Evolutionary conservation across 768 basidiomycete species (phyloP).

Genomic region (Rhodotorula taiwanensis): DNA sequence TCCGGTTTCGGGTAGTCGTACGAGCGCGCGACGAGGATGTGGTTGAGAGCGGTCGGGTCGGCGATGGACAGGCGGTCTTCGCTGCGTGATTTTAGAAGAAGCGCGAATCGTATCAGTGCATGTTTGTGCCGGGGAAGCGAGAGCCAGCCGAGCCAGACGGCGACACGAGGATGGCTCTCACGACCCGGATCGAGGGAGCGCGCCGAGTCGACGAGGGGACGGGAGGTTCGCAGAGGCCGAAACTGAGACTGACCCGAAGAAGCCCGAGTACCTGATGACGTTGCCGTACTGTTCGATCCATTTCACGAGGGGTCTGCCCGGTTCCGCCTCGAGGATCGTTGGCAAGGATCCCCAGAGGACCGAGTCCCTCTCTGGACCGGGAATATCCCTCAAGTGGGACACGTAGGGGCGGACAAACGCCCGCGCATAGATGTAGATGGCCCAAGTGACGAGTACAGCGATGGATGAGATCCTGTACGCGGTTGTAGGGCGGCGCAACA

Average conservation of each 20-base stretch:
- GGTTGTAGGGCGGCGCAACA: no score
- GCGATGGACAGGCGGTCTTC: conserved; percentile 17
- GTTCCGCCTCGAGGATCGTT: conserved; percentile 37
- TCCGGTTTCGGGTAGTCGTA: conserved; percentile 37
- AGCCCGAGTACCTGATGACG: conserved; percentile 50
- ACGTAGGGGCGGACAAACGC: conserved; percentile 7
- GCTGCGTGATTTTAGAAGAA: no score
- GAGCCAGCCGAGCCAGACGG: no score
- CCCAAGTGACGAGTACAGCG: neutral
- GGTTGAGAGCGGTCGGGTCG: conserved; percentile 31
- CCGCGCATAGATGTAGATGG: neutral
- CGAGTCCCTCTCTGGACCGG: conserved; percentile 1
- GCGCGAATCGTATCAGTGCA: no score
- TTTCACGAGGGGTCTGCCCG: conserved; percentile 52
- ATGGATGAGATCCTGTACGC: neutral
- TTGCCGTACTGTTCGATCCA: conserved; percentile 57
- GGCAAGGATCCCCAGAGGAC: conserved; percentile 15
- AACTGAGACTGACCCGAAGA: conserved; percentile 40
- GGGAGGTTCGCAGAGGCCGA: neutral
- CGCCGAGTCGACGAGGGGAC: neutral
- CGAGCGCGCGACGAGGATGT: conserved; percentile 30
- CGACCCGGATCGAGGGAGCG: no score
- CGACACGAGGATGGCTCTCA: no score
- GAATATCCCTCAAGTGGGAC: conserved; percentile 12
- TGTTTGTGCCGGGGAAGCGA: no score